Evolutionary conservation across 176 grass and related monocot genomes (phyloP), one percentile per base, ranked within the genome.

Genomic region (Puccinellia tenuiflora): DNA sequence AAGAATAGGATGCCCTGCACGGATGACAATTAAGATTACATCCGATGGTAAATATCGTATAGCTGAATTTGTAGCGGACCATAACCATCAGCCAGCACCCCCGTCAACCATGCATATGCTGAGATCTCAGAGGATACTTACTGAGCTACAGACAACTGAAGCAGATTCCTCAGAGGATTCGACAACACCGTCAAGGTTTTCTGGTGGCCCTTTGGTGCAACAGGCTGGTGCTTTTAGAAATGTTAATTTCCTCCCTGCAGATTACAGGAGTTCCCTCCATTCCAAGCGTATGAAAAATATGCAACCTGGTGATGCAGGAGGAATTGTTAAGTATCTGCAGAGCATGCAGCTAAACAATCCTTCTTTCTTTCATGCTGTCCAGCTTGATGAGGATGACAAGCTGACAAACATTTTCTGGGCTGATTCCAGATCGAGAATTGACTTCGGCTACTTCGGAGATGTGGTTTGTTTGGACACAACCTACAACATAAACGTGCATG

Each of bases 31-130:
- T 83, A 97, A 97, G 68, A 97, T 97, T 79, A 94, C 94, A 60
- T 59, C 78, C 31, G 81, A 55, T 83, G 74, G 86, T 57, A 94
- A 81, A 88, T 97, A 94, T 78, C 91, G 73, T 33, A 83, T 90
- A 9, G 56, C 85, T 88, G 94, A 97, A 84, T 94, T 97, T 76
- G 43, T 94, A 70, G 59, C 88, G 39, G 92, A 92, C 15, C 94
- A 97, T 85, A 97, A 97, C 74, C 94, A 97, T 68, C 90, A 97
- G 60, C 94, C 85, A 87, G 92, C 94, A 74, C 94, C 94, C 37
- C 94, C 92, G 68, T 97, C 91, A 55, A 97, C 92, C 33, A 92
- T 89, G 84, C 94, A 97, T 80, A 94, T 97, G 92, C 88, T 97
- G 71, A 92, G 94, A 71, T 94, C 92, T 24, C 94, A 97, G 73